Conservation (phyloP, 108 stramenopile species). For the Cyclotella sp. region DNA sequence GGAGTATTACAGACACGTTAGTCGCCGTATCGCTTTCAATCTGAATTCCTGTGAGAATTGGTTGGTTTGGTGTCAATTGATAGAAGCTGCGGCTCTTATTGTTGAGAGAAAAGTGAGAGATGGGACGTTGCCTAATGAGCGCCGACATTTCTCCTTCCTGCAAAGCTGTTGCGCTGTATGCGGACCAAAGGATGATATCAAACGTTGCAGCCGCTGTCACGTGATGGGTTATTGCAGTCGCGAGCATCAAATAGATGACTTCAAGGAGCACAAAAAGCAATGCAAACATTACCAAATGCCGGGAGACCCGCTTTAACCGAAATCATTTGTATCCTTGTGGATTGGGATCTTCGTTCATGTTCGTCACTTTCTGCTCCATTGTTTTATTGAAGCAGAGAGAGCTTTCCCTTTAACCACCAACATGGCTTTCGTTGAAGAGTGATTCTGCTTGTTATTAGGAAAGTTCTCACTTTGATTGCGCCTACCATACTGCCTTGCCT, state of each 20-base stretch:
- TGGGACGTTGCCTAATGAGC: neutral
- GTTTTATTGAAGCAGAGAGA: too few relatives aligned
- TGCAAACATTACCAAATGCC: conserved; percentile 4
- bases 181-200: neutral
- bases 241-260: conserved; percentile 9
- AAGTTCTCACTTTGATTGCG: too few relatives aligned
- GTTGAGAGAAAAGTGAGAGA: conserved; percentile 6
- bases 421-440: too few relatives aligned
- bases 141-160: neutral
- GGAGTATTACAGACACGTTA: neutral
- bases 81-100: neutral
- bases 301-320: neutral
- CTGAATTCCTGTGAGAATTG: neutral
- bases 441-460: too few relatives aligned
- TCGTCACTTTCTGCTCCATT: too few relatives aligned
- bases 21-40: neutral
- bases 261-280: neutral
- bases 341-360: too few relatives aligned
- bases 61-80: conserved; percentile 7
- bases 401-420: too few relatives aligned
- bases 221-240: conserved; percentile 4
- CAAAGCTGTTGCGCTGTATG: conserved; percentile 8
- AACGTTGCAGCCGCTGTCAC: neutral
- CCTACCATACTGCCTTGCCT: too few relatives aligned
- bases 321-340: too few relatives aligned